A percentile compares a stretch with the other conserved stretches of the same genome.
phyloP scores from a whole-genome alignment of 495 filamentous ascomycete genomes.

The Elasticomyces elasticus region DNA sequence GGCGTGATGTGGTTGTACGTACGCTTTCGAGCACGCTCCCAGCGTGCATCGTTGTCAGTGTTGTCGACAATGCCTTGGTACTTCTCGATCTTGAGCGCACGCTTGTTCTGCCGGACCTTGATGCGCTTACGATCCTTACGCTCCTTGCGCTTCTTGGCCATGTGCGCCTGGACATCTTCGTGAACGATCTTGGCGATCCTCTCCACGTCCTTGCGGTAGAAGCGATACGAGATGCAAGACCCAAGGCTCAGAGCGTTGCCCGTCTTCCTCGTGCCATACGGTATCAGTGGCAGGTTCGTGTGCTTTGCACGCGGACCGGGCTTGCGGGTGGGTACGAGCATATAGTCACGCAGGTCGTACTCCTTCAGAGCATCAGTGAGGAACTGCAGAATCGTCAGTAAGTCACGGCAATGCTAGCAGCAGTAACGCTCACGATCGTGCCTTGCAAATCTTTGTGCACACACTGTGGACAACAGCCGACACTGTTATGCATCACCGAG shows the following conservation, averaged over 20 bases:
- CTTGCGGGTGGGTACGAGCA: constrained; percentile 5
- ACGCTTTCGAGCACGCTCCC: not conserved
- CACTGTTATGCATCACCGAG: not conserved
- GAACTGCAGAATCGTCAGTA: not conserved
- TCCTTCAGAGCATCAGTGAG: constrained; percentile 1
- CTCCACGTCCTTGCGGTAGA: constrained; percentile 4
- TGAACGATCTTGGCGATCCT: constrained; percentile 2
- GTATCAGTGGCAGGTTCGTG: not conserved
- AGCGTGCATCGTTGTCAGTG: not conserved
- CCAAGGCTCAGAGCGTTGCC: not conserved
- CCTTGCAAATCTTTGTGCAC: not conserved
- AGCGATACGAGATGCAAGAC: not conserved
- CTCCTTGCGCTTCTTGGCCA: not conserved
- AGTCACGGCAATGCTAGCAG: not conserved
- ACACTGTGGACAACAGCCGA: not conserved
- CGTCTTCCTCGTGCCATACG: not conserved
- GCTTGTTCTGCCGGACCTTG: not conserved
- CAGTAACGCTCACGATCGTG: not conserved
- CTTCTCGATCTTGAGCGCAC: constrained; percentile 1
- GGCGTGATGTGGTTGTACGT: not conserved
- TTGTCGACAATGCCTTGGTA: not conserved
- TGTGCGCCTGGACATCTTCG: constrained; percentile 4
- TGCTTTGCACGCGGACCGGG: constrained; percentile 8
- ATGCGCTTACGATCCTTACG: not conserved
- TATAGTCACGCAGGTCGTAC: constrained; percentile 8